phyloP scores from a whole-genome alignment of 495 filamentous ascomycete genomes.

The Cercophora scortea region DNA sequence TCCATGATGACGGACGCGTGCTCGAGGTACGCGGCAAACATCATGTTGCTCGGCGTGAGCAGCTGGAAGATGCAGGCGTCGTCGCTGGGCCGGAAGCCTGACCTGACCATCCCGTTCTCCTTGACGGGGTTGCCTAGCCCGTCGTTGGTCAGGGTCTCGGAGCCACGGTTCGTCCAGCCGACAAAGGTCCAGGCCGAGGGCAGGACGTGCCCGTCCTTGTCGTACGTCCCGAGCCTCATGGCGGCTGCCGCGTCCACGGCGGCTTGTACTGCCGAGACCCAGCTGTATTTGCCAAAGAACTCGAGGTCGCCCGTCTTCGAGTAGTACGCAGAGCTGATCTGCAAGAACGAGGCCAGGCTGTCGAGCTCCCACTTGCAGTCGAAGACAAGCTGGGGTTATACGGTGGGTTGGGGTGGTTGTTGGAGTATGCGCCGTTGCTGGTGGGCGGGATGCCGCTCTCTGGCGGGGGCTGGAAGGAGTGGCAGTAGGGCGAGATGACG shows the following conservation, averaged over 20 bases:
- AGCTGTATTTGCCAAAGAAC: constrained; percentile 54
- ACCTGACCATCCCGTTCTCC: constrained; percentile 53
- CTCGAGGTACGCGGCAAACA: constrained; percentile 53
- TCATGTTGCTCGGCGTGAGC: constrained; percentile 57
- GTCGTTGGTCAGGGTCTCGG: constrained; percentile 54
- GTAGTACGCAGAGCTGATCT: constrained; percentile 54
- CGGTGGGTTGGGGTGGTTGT: constrained; percentile 38
- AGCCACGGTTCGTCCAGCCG: constrained; percentile 46
- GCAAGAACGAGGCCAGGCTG: constrained; percentile 52
- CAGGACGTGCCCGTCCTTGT: constrained; percentile 44
- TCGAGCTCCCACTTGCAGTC: constrained; percentile 62
- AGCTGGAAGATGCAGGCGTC: constrained; percentile 53
- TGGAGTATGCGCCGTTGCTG: constrained; percentile 38
- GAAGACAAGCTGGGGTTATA: constrained; percentile 47
- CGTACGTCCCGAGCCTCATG: constrained; percentile 53
- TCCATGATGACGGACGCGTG: constrained; percentile 47
- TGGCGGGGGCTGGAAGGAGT: constrained; percentile 51
- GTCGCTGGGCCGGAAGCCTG: constrained; percentile 56
- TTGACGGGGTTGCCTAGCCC: constrained; percentile 54
- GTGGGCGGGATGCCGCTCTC: constrained; percentile 44
- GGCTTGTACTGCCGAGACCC: constrained; percentile 49
- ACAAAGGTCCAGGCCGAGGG: constrained; percentile 50
- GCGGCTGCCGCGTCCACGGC: constrained; percentile 50
- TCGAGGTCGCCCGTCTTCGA: constrained; percentile 42
- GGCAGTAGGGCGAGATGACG: constrained; percentile 51